phyloP scores from a whole-genome alignment of 352 stramenopile genomes.

The Globisporangium ultimum region DNA sequence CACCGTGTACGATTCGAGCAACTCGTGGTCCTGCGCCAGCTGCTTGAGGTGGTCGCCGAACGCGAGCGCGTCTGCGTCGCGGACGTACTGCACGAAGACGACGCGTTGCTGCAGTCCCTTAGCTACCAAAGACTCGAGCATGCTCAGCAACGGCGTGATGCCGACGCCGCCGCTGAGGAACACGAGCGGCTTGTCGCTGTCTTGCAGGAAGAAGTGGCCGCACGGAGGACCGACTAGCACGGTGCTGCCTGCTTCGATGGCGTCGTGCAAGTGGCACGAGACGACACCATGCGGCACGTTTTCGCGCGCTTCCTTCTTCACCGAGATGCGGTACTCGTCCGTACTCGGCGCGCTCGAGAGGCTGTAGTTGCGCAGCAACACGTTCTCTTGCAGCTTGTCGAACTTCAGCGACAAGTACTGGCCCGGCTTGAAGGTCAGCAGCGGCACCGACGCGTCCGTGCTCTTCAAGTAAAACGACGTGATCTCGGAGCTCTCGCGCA shows the following conservation, averaged over 20 bases:
- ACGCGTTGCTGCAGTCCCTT: slow-evolving; percentile 27
- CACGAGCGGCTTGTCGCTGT: slow-evolving; percentile 44
- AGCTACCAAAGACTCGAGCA: slow-evolving; percentile 37
- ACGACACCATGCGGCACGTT: slow-evolving; percentile 35
- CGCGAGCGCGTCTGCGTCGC: slow-evolving; percentile 28
- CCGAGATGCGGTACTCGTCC: slow-evolving; percentile 51
- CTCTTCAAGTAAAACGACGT: slow-evolving; percentile 57
- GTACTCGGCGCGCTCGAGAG: slow-evolving; percentile 33
- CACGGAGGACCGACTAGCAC: slow-evolving; percentile 49
- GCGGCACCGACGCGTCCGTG: slow-evolving; percentile 21
- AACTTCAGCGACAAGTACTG: slow-evolving; percentile 62
- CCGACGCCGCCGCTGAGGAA: slow-evolving; percentile 60
- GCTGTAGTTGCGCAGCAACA: slow-evolving; percentile 57
- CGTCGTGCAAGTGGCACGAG: slow-evolving; percentile 56
- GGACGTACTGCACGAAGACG: slow-evolving; percentile 41
- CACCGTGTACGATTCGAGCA: slow-evolving; percentile 31
- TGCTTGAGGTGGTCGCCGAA: slow-evolving; percentile 29
- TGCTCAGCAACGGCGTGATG: slow-evolving; percentile 50
- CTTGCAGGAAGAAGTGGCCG: slow-evolving; percentile 46
- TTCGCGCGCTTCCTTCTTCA: slow-evolving; percentile 43
- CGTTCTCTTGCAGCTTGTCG: slow-evolving; percentile 33
- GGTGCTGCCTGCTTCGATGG: slow-evolving; percentile 42
- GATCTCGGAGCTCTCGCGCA: slow-evolving; percentile 42
- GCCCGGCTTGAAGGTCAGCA: slow-evolving; percentile 46
- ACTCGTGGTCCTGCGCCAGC: slow-evolving; percentile 29